Evolutionary conservation across 192 early-diverging fungal species (phyloP).

Genomic region (Chytriomyces sp.): DNA sequence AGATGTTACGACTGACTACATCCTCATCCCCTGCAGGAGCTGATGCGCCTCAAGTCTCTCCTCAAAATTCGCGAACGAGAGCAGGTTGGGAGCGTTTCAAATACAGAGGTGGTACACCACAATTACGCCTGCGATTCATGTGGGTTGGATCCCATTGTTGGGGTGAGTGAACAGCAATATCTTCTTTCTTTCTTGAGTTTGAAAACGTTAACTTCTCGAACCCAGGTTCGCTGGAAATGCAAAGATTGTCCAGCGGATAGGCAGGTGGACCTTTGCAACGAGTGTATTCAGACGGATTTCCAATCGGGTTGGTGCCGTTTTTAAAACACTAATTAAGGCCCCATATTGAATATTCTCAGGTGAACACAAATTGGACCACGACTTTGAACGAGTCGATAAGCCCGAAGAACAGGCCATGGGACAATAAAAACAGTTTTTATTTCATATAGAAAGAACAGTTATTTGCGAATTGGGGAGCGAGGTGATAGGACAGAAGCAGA

Average conservation of each 20-base stretch:
- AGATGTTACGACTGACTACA: not conserved
- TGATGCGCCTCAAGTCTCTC: conserved; percentile 6
- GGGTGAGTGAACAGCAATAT: not conserved
- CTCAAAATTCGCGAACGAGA: not conserved
- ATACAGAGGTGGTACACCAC: not conserved
- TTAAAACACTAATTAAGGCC: not conserved
- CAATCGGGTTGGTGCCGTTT: not conserved
- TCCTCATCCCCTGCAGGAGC: not conserved
- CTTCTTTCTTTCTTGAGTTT: not conserved
- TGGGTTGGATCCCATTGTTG: conserved; percentile 1
- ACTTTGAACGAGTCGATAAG: conserved; percentile 5
- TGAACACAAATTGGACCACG: conserved; percentile 7
- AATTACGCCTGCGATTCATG: conserved; percentile 7
- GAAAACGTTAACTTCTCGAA: not conserved
- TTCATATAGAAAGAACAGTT: not conserved
- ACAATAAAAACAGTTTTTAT: not conserved
- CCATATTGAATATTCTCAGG: not conserved
- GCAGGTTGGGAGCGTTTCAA: conserved; percentile 1
- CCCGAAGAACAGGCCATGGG: not conserved
- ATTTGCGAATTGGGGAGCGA: not conserved
- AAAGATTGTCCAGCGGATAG: conserved; percentile 13
- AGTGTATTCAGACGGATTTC: conserved; percentile 13
- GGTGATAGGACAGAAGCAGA: too few species aligned
- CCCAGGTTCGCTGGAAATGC: conserved; percentile 8
- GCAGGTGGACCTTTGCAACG: conserved; percentile 20